A percentile compares a stretch with the other conserved stretches of the same genome.
Conservation (phyloP, 2,329 filamentous ascomycete genomes). For the Ceratocystis cacaofunesta region DNA sequence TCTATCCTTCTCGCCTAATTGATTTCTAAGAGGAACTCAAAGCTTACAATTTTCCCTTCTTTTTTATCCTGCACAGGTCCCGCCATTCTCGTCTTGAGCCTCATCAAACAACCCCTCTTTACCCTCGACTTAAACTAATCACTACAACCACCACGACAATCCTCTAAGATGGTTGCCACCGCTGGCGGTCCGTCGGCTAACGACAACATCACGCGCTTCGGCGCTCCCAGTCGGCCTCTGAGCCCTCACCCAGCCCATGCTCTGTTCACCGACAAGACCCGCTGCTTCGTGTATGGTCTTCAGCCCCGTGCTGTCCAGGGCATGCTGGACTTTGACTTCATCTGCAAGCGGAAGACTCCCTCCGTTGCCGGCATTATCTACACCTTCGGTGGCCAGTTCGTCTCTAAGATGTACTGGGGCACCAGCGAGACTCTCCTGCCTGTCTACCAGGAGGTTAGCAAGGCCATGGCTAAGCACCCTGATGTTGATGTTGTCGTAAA, state of each 20-base stretch:
- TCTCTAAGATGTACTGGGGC: slow-evolving; percentile 99
- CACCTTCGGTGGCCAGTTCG: slow-evolving; percentile 98
- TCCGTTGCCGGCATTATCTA: slow-evolving; percentile 99
- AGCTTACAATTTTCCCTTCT: slow-evolving; percentile 14
- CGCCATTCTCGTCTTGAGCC: slow-evolving; percentile 9
- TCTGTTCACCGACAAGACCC: slow-evolving; percentile 97
- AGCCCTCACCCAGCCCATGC: slow-evolving; percentile 78
- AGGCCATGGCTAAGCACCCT: slow-evolving; percentile 90
- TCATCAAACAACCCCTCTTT: slow-evolving; percentile 6
- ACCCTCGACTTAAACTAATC: neutral
- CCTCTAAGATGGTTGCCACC: slow-evolving; percentile 24
- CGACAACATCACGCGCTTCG: slow-evolving; percentile 97
- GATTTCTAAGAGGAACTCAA: neutral
- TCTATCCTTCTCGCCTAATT: slow-evolving; percentile 1
- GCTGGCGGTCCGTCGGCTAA: slow-evolving; percentile 57
- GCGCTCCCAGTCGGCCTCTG: slow-evolving; percentile 78
- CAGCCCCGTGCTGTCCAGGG: slow-evolving; percentile 86
- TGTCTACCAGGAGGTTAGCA: slow-evolving; percentile 87
- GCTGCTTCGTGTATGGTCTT: slow-evolving; percentile 99
- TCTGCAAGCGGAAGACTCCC: slow-evolving; percentile 94
- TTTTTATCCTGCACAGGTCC: slow-evolving; percentile 12
- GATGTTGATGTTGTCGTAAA: slow-evolving; percentile 98
- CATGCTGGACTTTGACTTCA: slow-evolving; percentile 99
- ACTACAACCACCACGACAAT: slow-evolving; percentile 1
- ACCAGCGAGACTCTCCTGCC: slow-evolving; percentile 97